Evolutionary conservation across 495 filamentous ascomycete species (phyloP).

Genomic region (Recurvomyces mirabilis): DNA sequence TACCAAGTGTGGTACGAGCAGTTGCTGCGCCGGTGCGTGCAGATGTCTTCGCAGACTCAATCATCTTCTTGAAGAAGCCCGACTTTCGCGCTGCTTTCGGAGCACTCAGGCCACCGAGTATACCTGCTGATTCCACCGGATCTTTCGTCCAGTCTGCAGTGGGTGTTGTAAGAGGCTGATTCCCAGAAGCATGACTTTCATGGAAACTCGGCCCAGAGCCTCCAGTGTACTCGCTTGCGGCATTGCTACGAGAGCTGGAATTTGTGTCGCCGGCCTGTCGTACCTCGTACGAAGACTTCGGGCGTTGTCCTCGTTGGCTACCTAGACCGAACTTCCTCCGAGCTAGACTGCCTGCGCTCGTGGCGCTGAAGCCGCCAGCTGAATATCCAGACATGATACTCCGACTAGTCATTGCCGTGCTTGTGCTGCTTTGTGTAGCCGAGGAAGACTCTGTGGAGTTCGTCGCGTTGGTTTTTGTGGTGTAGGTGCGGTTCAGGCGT

Average conservation of each 20-base stretch:
- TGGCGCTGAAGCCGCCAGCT: constrained; percentile 83
- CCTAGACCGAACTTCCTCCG: constrained; percentile 44
- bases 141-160: constrained; percentile 37
- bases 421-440: constrained; percentile 58
- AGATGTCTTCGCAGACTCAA: constrained; percentile 88
- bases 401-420: constrained; percentile 64
- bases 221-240: constrained; percentile 16
- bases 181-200: constrained; percentile 63
- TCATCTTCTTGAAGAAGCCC: constrained; percentile 92
- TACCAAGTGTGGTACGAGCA: constrained; percentile 72
- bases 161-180: constrained; percentile 36
- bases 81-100: constrained; percentile 86
- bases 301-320: constrained; percentile 35
- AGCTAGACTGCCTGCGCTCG: constrained; percentile 85
- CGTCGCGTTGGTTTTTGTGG: constrained; percentile 76
- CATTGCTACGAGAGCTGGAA: constrained; percentile 14
- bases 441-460: constrained; percentile 61
- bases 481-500: constrained; percentile 62
- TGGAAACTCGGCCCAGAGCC: constrained; percentile 66
- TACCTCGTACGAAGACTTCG: constrained; percentile 29
- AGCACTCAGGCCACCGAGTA: constrained; percentile 69
- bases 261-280: constrained; percentile 13
- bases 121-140: constrained; percentile 37
- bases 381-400: constrained; percentile 90
- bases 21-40: constrained; percentile 89